phyloP scores from a whole-genome alignment of 2,329 filamentous ascomycete species.

The Fusarium newnesense region DNA sequence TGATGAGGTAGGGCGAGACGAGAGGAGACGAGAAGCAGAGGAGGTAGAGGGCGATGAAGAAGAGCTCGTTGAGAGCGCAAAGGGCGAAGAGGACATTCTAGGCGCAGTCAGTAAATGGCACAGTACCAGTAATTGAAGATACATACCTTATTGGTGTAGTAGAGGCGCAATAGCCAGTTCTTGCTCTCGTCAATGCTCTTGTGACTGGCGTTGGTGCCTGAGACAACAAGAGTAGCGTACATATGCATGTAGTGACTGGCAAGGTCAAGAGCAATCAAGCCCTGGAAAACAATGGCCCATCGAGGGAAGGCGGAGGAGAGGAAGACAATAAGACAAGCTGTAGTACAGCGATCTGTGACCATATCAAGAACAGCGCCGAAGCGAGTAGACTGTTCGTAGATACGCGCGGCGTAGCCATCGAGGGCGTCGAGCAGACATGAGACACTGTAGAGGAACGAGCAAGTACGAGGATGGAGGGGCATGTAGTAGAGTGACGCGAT shows the following conservation, averaged over 20 bases:
- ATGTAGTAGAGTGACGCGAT: conserved; percentile 97
- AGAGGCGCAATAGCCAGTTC: conserved; percentile 91
- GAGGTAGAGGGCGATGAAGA: conserved; percentile 98
- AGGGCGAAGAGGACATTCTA: conserved; percentile 91
- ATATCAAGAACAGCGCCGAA: conserved; percentile 98
- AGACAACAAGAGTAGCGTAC: conserved; percentile 93
- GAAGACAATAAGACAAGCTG: conserved; percentile 93
- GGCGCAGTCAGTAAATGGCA: conserved; percentile 9
- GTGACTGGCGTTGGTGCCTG: conserved; percentile 82
- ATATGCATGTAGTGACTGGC: conserved; percentile 99
- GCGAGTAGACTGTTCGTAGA: conserved; percentile 89
- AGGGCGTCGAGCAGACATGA: conserved; percentile 96
- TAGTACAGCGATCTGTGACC: conserved; percentile 98
- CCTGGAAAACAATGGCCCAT: conserved; percentile 94
- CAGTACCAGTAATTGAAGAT: neutral
- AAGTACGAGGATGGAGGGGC: conserved; percentile 97
- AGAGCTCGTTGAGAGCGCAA: conserved; percentile 91
- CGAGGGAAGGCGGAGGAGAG: conserved; percentile 93
- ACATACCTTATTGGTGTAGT: conserved; percentile 94
- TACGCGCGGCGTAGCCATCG: conserved; percentile 86
- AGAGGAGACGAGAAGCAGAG: conserved; percentile 94
- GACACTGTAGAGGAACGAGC: conserved; percentile 88
- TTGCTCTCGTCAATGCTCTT: conserved; percentile 92
- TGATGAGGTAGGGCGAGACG: conserved; percentile 84
- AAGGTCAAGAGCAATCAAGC: conserved; percentile 89